phyloP scores from a whole-genome alignment of 768 basidiomycete species.

The Lactarius akahatsu region DNA sequence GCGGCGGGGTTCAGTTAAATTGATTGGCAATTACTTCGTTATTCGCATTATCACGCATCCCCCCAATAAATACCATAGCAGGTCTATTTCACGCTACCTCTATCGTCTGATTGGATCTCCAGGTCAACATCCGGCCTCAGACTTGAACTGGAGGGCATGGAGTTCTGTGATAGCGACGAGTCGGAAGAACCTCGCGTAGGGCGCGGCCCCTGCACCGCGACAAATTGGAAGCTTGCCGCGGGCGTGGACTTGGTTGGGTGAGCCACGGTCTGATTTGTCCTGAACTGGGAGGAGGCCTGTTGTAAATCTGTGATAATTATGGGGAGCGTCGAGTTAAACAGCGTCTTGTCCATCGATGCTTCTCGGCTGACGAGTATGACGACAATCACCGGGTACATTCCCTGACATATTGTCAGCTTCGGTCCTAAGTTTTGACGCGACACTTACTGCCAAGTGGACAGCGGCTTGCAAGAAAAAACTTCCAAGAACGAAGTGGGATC shows the following conservation, averaged over 20 bases:
- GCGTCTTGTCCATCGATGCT: constrained; percentile 5
- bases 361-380: neutral
- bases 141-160: neutral
- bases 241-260: neutral
- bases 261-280: neutral
- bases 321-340: neutral
- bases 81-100: neutral
- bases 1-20: neutral
- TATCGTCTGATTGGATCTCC: neutral
- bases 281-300: neutral
- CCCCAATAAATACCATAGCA: neutral
- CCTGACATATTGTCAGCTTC: neutral
- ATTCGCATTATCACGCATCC: too few relatives aligned
- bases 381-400: neutral
- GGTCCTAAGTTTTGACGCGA: neutral
- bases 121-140: neutral
- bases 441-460: constrained; percentile 3
- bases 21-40: too few relatives aligned
- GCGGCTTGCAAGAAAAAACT: neutral
- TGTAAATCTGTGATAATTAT: neutral
- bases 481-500: neutral
- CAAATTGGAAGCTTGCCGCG: neutral
- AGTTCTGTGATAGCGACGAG: neutral
- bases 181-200: neutral
- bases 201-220: neutral